These are phyloP conservation scores for Trametes punicea DNA, from an alignment of 768 basidiomycete species.

Conservation along the genomic window DNA sequence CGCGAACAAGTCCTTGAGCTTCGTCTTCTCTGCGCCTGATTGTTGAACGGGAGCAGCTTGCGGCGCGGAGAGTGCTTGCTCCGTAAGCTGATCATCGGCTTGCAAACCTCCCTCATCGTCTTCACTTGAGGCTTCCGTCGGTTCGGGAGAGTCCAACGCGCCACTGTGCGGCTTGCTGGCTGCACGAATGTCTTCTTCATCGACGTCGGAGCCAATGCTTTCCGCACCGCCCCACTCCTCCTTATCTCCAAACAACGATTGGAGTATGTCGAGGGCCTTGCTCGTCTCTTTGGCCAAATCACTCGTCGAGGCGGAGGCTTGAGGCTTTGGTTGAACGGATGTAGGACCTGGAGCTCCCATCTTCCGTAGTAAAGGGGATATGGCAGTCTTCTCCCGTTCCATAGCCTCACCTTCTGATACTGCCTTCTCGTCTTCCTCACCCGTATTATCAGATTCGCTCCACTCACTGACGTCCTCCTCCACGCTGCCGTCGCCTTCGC, in stretches of 20 bases:
- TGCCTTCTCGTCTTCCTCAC: background rate
- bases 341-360: conserved; percentile 7
- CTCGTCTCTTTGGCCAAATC: conserved; percentile 45
- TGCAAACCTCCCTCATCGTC: conserved; percentile 9
- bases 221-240: conserved; percentile 62
- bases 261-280: conserved; percentile 45
- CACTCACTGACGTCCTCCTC: background rate
- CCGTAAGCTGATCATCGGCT: conserved; percentile 24
- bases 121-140: conserved; percentile 6
- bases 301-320: background rate
- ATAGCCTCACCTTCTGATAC: conserved; percentile 4
- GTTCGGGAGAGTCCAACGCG: background rate
- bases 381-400: conserved; percentile 2
- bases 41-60: background rate
- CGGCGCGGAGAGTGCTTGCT: conserved; percentile 4
- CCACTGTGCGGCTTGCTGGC: background rate
- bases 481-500: background rate
- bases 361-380: background rate
- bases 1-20: conserved; percentile 72
- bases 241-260: conserved; percentile 48
- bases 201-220: conserved; percentile 54
- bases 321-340: background rate
- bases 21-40: conserved; percentile 23
- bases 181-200: conserved; percentile 15
- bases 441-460: background rate